Conservation (phyloP, 1,139 yeast genomes). For the Kazachstania sp. region DNA sequence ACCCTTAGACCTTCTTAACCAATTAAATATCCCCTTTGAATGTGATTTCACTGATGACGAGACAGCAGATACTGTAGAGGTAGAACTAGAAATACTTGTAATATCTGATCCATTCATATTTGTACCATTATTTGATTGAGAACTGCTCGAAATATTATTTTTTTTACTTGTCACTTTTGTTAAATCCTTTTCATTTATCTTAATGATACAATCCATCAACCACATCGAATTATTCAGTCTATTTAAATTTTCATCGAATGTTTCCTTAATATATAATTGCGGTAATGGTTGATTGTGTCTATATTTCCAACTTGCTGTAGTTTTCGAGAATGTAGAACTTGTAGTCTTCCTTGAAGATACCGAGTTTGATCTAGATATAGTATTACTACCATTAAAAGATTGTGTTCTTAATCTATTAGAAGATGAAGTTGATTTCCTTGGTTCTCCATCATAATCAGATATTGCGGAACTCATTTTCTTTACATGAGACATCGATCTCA, state of each 20-base stretch:
- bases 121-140: background rate
- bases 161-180: background rate
- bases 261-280: conserved; percentile 18
- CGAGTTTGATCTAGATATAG: conserved; percentile 3
- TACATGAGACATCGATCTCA: conserved; percentile 1
- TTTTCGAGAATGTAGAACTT: conserved; percentile 4
- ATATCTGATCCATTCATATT: background rate
- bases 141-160: background rate
- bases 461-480: background rate
- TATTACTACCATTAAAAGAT: background rate
- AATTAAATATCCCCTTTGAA: conserved; percentile 4
- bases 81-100: background rate
- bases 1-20: conserved; percentile 4
- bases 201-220: conserved; percentile 19
- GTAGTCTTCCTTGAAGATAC: background rate
- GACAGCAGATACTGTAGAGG: conserved; percentile 1
- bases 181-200: conserved; percentile 8
- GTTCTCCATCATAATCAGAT: conserved; percentile 2
- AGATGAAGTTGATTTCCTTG: background rate
- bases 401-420: background rate
- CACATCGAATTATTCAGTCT: conserved; percentile 15
- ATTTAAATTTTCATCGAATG: conserved; percentile 16
- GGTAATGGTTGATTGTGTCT: conserved; percentile 20
- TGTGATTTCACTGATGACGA: conserved; percentile 1
- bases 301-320: conserved; percentile 21